Percentiles rank a stretch among this genome's conserved stretches.
phyloP scores from a whole-genome alignment of 345 rosid genomes.

The Capsella bursapastoris region DNA sequence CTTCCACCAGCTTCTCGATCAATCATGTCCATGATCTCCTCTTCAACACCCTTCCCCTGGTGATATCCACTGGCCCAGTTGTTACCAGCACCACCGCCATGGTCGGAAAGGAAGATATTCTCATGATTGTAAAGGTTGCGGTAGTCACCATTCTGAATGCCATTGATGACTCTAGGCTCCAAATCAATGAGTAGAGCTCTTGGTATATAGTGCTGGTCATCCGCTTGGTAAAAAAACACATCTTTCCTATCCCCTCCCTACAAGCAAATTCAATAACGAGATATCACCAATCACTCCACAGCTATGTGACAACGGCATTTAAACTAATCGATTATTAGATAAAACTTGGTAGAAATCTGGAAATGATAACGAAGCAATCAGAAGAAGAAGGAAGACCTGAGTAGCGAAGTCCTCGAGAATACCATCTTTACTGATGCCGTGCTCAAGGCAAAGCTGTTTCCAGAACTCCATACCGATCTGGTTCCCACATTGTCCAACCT shows the following conservation, averaged over 20 bases:
- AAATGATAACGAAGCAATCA: slow-evolving; percentile 5
- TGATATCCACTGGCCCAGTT: slow-evolving; percentile 99
- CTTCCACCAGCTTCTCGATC: slow-evolving; percentile 99
- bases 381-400: slow-evolving; percentile 54
- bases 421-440: slow-evolving; percentile 95
- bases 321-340: neutral
- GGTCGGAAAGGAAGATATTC: slow-evolving; percentile 81
- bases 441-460: slow-evolving; percentile 99
- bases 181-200: slow-evolving; percentile 92
- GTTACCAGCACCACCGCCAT: slow-evolving; percentile 99
- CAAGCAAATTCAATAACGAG: neutral
- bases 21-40: slow-evolving; percentile 98
- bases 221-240: slow-evolving; percentile 98
- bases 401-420: slow-evolving; percentile 99
- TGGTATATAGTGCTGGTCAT: slow-evolving; percentile 96
- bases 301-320: no score
- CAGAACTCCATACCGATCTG: slow-evolving; percentile 99
- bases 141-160: slow-evolving; percentile 91
- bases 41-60: slow-evolving; percentile 97
- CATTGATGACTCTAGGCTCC: slow-evolving; percentile 98
- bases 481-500: slow-evolving; percentile 99
- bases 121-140: slow-evolving; percentile 95
- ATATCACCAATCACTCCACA: neutral
- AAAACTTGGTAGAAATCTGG: neutral
- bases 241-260: slow-evolving; percentile 98